Conservation (phyloP, 768 basidiomycete species). For the Leccinellum albellum region DNA sequence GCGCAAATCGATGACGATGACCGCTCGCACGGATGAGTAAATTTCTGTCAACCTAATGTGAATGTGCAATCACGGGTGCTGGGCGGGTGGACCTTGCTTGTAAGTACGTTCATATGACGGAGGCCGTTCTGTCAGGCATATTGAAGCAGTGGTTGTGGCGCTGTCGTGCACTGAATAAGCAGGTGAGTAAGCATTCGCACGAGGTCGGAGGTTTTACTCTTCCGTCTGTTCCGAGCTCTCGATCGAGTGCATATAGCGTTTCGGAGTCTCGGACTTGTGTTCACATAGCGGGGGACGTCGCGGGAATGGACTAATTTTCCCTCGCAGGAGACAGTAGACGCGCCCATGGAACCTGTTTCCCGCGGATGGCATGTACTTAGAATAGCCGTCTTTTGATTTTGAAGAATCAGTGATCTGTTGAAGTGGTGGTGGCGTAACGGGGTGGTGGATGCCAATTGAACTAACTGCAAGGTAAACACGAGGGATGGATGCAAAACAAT, state of each 20-base stretch:
- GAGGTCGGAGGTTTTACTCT: not conserved
- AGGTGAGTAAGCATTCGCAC: not conserved
- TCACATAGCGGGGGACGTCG: not conserved
- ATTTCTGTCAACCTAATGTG: constrained; percentile 47
- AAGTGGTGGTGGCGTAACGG: constrained; percentile 36
- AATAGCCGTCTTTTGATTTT: not conserved
- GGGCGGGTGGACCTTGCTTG: constrained; percentile 22
- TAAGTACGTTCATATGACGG: constrained; percentile 8
- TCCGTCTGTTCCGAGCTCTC: constrained; percentile 40
- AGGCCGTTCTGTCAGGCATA: constrained; percentile 23
- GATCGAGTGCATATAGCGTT: constrained; percentile 45
- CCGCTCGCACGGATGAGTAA: not conserved
- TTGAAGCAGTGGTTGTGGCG: constrained; percentile 39
- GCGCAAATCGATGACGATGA: not conserved
- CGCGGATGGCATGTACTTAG: constrained; percentile 38
- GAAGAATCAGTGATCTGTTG: not conserved
- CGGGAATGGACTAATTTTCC: not conserved
- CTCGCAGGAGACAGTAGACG: constrained; percentile 54
- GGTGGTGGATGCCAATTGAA: constrained; percentile 32
- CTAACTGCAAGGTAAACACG: constrained; percentile 55
- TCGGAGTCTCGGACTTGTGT: constrained; percentile 58
- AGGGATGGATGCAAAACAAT: constrained; percentile 49
- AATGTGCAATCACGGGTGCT: constrained; percentile 42
- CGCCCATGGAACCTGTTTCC: constrained; percentile 66
- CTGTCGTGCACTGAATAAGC: constrained; percentile 56